These are phyloP conservation scores for Botrytis galanthina DNA, from an alignment of 2,329 filamentous ascomycete species.

Conservation along the genomic window DNA sequence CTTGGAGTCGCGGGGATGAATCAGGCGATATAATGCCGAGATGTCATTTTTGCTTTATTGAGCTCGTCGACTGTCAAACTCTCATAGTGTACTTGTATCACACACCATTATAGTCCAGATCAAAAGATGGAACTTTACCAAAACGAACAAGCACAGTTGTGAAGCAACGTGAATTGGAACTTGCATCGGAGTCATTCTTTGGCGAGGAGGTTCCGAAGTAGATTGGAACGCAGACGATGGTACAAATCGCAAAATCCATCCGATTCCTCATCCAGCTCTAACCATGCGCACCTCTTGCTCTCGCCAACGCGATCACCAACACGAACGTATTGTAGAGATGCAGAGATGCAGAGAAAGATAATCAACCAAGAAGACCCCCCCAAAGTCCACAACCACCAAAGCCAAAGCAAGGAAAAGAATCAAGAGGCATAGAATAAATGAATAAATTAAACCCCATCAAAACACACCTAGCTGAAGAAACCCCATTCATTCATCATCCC, in stretches of 20 bases:
- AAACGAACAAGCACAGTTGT: neutral
- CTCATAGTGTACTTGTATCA: neutral
- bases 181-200: neutral
- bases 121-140: neutral
- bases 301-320: neutral
- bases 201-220: neutral
- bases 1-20: constrained; percentile 41
- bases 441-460: neutral
- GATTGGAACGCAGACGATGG: neutral
- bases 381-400: neutral
- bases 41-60: neutral
- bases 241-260: neutral
- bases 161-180: neutral
- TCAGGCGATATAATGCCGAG: neutral
- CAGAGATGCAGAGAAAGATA: neutral
- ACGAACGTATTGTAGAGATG: neutral
- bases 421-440: neutral
- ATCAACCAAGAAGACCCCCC: neutral
- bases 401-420: neutral
- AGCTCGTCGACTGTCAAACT: neutral
- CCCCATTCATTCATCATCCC: neutral
- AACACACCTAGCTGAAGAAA: neutral
- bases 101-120: neutral
- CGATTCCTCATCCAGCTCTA: neutral
- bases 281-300: neutral